A percentile compares a stretch with the other conserved stretches of the same genome.
Evolutionary conservation across 2,329 filamentous ascomycete species (phyloP).

Genomic region (Diaporthe ampelina): DNA sequence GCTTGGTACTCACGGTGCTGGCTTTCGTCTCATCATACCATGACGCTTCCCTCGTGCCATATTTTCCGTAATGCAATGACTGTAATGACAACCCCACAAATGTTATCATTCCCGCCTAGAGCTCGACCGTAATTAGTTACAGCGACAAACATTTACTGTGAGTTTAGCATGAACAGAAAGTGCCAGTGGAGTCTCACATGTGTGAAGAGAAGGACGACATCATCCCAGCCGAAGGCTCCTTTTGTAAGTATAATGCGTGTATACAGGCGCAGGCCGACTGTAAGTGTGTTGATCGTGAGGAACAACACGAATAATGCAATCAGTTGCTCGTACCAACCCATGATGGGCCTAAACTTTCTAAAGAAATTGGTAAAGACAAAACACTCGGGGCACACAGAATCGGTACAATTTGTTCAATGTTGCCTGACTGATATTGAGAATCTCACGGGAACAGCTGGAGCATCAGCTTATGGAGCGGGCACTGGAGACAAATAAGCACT

Average conservation of each 20-base stretch:
- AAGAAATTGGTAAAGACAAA: not conserved
- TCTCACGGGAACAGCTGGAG: not conserved
- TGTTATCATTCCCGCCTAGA: constrained; percentile 26
- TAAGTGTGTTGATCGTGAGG: constrained; percentile 31
- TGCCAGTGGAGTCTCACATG: not conserved
- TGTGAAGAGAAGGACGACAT: constrained; percentile 33
- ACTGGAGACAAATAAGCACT: not conserved
- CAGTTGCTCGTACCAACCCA: not conserved
- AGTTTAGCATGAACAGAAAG: too few species aligned
- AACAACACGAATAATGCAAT: constrained; percentile 35
- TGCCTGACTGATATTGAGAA: not conserved
- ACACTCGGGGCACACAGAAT: not conserved
- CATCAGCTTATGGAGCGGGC: not conserved
- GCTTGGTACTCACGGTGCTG: not conserved
- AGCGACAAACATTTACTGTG: too few species aligned
- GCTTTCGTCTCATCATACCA: constrained; percentile 2
- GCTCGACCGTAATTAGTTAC: not conserved
- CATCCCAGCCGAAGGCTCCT: constrained; percentile 39
- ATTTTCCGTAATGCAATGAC: constrained; percentile 3
- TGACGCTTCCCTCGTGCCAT: not conserved
- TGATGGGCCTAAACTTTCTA: not conserved
- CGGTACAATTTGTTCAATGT: not conserved
- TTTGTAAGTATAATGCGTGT: constrained; percentile 34
- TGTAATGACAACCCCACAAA: constrained; percentile 14
- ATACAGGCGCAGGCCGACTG: constrained; percentile 30